A percentile compares a stretch with the other conserved stretches of the same genome.
Evolutionary conservation across 2,329 filamentous ascomycete species (phyloP).

Genomic region (Cladorrhinum sp.): DNA sequence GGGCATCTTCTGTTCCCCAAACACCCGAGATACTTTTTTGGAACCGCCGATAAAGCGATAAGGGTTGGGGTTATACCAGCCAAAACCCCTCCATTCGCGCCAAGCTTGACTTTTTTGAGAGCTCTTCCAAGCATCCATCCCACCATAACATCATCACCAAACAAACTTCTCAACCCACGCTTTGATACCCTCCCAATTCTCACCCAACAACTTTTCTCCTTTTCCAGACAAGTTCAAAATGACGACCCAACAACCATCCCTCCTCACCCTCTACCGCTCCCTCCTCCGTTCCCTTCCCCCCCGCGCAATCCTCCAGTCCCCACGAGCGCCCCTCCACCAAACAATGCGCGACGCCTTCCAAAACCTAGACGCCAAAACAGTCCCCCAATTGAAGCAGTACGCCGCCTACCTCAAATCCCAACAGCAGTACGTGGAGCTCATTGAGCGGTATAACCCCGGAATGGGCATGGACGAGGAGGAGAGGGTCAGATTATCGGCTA

Average conservation of each 20-base stretch:
- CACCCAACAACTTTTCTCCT: background rate
- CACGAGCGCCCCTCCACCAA: slow-evolving; percentile 66
- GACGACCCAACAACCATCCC: slow-evolving; percentile 39
- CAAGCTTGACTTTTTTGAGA: background rate
- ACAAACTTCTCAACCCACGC: background rate
- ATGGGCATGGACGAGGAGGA: slow-evolving; percentile 86
- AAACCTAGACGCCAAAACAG: background rate
- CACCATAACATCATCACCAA: background rate
- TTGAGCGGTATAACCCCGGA: slow-evolving; percentile 92
- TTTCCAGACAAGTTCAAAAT: slow-evolving; percentile 24
- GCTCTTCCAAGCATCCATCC: too few species aligned
- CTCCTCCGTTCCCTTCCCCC: slow-evolving; percentile 86
- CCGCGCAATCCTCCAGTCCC: slow-evolving; percentile 52
- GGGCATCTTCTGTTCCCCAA: background rate
- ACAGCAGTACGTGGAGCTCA: slow-evolving; percentile 71
- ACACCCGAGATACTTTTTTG: background rate
- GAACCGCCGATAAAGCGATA: background rate
- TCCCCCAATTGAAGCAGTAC: slow-evolving; percentile 67
- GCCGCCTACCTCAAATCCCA: slow-evolving; percentile 81
- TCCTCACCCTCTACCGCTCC: slow-evolving; percentile 81
- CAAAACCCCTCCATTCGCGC: background rate
- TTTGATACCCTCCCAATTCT: too few species aligned
- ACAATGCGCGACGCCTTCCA: slow-evolving; percentile 54
- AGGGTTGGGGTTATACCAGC: slow-evolving; percentile 6
- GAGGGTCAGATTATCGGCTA: slow-evolving; percentile 75